Evolutionary conservation across 805 yeast species (phyloP), one percentile per base, ranked within the genome.

Genomic region (Sugiyamaella valdiviana): DNA sequence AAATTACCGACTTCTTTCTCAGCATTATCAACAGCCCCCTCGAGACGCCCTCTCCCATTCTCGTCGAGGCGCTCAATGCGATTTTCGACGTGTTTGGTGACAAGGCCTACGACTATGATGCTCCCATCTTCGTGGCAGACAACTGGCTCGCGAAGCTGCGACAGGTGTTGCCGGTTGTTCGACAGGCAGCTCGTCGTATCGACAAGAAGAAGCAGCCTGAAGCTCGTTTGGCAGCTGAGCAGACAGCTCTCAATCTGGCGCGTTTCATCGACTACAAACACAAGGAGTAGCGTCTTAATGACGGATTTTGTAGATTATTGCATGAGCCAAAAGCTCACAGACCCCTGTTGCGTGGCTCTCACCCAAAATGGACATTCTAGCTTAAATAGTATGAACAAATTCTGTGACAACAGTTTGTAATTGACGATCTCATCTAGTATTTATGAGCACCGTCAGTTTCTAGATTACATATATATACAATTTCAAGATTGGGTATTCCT

Each of bases 41-140:
- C 14, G 51, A 58, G 16, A 53, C 65, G 2, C 60, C 69, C 1
- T 61, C 71, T 1, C 74, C 70, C 51, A 63, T 80, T 9, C 66
- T 79, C 4, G 64, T 80, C 37, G 91, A 83, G 52, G 68, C 82
- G 21, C 64, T 86, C 19, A 83, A 86, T 58, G 69, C 78, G 2
- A 59, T 89, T 5, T 87, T 79, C 64, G 96, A 88, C 51, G 71
- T 89, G 5, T 93, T 83, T 66, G 85, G 85, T 12, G 98, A 93
- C 66, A 75, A 75, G 35, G 68, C 63, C 3, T 83, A 73, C 57
- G 75, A 71, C 14, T 89, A 88, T 59, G 95, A 88, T 61, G 67
- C 64, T 21, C 78, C 79, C 2, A 76, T 85, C 1, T 91, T 83
- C 63, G 85, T 83, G 21, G 63, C 72, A 7, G 73, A 74, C 16